Conservation (phyloP, 345 rosid species). For the Salix udensis region DNA sequence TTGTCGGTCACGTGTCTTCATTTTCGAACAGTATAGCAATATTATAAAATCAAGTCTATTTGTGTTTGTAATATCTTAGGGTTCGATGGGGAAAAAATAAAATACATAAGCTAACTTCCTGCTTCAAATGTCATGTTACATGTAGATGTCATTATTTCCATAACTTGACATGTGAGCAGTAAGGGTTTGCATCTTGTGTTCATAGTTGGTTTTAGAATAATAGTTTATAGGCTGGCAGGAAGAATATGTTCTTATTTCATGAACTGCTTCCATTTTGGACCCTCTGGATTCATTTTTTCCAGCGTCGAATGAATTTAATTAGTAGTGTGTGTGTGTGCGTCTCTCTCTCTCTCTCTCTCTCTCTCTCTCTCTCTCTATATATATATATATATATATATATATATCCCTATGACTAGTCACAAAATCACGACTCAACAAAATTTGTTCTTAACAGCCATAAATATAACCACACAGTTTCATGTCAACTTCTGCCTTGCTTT, state of each 20-base stretch:
- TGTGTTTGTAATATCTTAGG: background rate
- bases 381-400: no score
- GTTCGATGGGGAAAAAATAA: background rate
- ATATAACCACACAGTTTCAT: background rate
- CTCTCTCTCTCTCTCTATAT: no score
- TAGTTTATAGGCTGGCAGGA: no score
- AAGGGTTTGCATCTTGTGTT: background rate
- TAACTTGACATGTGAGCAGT: background rate
- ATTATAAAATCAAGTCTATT: background rate
- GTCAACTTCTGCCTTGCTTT: background rate
- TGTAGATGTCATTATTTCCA: background rate
- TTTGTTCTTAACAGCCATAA: background rate
- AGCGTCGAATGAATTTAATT: background rate
- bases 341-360: no score
- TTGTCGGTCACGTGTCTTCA: slow-evolving; percentile 29
- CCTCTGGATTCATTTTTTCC: background rate
- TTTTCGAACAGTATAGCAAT: background rate
- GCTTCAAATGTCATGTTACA: background rate
- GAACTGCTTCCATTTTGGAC: background rate
- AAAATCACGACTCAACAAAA: background rate
- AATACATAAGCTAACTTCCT: background rate
- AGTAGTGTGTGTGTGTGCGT: no score
- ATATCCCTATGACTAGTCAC: background rate
- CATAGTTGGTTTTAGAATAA: background rate
- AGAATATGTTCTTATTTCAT: no score